Evolutionary conservation across 2,329 filamentous ascomycete species (phyloP).

Genomic region (Trichoderma semiorbis): DNA sequence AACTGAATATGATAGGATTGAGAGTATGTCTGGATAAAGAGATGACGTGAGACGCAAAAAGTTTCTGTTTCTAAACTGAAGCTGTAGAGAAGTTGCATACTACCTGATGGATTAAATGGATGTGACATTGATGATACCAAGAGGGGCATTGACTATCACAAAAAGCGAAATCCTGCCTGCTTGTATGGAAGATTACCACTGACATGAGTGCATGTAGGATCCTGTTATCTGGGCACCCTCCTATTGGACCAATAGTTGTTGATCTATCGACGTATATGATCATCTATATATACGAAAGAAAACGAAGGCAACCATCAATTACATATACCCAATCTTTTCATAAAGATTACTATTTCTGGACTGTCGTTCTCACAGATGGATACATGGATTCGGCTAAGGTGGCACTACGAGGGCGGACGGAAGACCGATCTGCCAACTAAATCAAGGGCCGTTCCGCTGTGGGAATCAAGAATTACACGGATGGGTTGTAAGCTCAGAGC

Average conservation of each 20-base stretch:
- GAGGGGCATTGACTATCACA: not conserved
- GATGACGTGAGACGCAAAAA: not conserved
- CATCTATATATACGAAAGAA: not conserved
- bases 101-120: not conserved
- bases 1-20: not conserved
- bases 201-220: not conserved
- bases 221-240: not conserved
- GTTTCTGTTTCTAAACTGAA: not conserved
- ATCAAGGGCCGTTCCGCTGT: not conserved
- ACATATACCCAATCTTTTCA: not conserved
- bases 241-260: not conserved
- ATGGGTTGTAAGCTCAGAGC: not conserved
- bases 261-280: not conserved
- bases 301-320: not conserved
- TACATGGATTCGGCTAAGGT: not conserved
- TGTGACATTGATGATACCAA: not conserved
- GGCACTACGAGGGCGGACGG: not conserved
- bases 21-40: not conserved
- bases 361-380: not conserved
- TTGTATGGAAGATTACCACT: not conserved
- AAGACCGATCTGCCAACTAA: not conserved
- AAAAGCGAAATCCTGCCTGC: rapidly evolving
- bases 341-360: rapidly evolving
- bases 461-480: not conserved
- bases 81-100: not conserved